Conservation (phyloP, 116 monocot genomes). For the Iris pallida region DNA sequence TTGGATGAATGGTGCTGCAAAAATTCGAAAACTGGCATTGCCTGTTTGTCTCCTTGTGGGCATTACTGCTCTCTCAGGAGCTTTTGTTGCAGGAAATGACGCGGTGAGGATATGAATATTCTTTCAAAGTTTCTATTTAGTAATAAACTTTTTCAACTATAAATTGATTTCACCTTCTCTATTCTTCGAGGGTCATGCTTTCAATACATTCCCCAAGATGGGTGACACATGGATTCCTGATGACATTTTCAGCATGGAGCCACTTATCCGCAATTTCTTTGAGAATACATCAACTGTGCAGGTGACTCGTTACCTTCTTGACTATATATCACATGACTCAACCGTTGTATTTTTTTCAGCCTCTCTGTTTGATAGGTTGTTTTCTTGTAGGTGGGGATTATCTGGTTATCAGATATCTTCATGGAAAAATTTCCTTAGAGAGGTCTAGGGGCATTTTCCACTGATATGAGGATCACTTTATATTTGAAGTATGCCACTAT, state of each 20-base stretch:
- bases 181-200: slow-evolving; percentile 78
- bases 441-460: no score
- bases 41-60: slow-evolving; percentile 78
- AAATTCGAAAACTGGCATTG: slow-evolving; percentile 55
- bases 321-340: no score
- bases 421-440: no score
- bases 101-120: slow-evolving; percentile 44
- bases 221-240: slow-evolving; percentile 95
- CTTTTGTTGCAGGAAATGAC: slow-evolving; percentile 99
- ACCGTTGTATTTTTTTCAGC: no score
- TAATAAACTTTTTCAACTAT: background rate
- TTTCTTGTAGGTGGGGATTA: no score
- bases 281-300: slow-evolving; percentile 95
- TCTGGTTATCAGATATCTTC: no score
- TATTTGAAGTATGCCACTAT: no score
- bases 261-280: slow-evolving; percentile 81
- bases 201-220: slow-evolving; percentile 98
- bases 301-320: slow-evolving; percentile 30
- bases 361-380: no score
- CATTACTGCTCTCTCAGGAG: slow-evolving; percentile 87
- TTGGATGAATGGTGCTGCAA: slow-evolving; percentile 78
- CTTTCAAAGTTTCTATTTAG: background rate
- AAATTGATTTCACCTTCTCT: background rate
- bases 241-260: slow-evolving; percentile 79
- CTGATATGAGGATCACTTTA: no score